Conservation (phyloP, 148 eudicot genomes). For the Camellia sinensis region DNA sequence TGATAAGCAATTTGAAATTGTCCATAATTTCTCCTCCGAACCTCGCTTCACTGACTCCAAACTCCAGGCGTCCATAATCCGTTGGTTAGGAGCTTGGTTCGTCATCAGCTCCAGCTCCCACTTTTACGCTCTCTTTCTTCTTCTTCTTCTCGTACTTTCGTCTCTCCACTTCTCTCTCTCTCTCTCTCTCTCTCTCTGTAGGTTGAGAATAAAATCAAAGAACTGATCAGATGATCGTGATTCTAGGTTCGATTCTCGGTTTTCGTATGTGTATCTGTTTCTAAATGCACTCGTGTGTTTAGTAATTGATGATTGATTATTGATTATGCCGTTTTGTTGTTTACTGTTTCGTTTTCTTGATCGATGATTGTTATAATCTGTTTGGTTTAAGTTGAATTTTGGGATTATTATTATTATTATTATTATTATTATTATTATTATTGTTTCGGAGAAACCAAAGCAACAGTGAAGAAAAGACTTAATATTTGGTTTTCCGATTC, state of each 20-base stretch:
- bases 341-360: no score
- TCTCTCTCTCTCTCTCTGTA: not conserved
- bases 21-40: not conserved
- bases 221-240: slow-evolving; percentile 6
- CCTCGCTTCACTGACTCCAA: not conserved
- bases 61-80: slow-evolving; percentile 12
- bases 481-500: no score
- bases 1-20: no score
- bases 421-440: no score
- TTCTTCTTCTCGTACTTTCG: not conserved
- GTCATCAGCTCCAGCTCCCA: not conserved
- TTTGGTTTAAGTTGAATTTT: not conserved
- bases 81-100: slow-evolving; percentile 10
- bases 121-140: not conserved
- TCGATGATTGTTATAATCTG: not conserved
- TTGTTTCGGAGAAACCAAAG: not conserved
- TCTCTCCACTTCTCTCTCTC: not conserved
- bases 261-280: no score
- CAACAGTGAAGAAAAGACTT: not conserved
- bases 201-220: not conserved
- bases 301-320: no score
- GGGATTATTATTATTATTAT: no score
- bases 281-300: no score
- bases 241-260: slow-evolving; percentile 3
- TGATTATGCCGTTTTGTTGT: not conserved